Evolutionary conservation across 306 rosid species (phyloP).

Genomic region (Calophaca sinica): DNA sequence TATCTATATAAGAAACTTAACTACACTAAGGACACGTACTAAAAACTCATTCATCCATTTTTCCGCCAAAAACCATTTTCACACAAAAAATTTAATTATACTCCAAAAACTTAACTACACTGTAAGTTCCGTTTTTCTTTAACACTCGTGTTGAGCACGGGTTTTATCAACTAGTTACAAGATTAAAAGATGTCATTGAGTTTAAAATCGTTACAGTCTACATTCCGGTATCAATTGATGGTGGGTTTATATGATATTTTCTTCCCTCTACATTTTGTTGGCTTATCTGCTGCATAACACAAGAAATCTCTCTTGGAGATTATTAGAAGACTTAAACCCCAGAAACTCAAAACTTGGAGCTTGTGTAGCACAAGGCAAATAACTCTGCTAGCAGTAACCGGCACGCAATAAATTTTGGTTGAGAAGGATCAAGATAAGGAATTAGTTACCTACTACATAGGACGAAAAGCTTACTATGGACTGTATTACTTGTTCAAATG

Average conservation of each 20-base stretch:
- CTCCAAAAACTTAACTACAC: too few relatives aligned
- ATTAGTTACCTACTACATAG: not conserved
- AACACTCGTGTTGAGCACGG: too few relatives aligned
- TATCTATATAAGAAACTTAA: too few relatives aligned
- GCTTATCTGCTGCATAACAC: not conserved
- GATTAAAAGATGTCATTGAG: slow-evolving; percentile 38
- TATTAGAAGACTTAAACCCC: slow-evolving; percentile 1
- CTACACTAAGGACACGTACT: too few relatives aligned
- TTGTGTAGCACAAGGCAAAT: slow-evolving; percentile 35
- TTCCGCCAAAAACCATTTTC: too few relatives aligned
- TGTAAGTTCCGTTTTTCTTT: too few relatives aligned
- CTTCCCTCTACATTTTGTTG: not conserved
- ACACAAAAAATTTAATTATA: too few relatives aligned
- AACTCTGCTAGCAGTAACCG: not conserved
- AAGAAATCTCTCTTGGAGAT: not conserved
- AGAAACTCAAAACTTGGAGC: slow-evolving; percentile 16
- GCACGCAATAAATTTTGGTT: not conserved
- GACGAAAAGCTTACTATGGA: slow-evolving; percentile 21
- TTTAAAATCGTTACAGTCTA: slow-evolving; percentile 7
- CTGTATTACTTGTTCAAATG: not conserved
- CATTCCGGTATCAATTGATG: not conserved
- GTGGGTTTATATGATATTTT: slow-evolving; percentile 26
- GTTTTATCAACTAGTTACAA: too few relatives aligned
- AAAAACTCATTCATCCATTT: too few relatives aligned
- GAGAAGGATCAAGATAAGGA: slow-evolving; percentile 26